Conservation (phyloP, 768 basidiomycete genomes). For the Heimioporus sp. region DNA sequence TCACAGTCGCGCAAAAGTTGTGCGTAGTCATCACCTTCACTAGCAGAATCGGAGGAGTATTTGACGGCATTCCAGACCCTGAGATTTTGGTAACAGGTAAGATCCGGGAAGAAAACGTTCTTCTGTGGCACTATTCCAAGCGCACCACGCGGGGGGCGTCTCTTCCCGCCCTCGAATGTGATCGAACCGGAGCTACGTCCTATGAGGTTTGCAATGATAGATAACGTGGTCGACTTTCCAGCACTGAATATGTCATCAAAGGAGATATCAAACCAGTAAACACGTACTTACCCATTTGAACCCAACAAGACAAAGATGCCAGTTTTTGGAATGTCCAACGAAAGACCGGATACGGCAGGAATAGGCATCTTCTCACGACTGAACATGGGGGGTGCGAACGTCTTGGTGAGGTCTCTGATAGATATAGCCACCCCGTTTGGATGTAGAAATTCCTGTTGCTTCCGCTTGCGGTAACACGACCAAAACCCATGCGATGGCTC, state of each 20-base stretch:
- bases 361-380: constrained; percentile 46
- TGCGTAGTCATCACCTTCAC: constrained; percentile 53
- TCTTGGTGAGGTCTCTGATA: constrained; percentile 57
- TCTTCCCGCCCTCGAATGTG: constrained; percentile 49
- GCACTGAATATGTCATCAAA: constrained; percentile 43
- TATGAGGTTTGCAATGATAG: constrained; percentile 62
- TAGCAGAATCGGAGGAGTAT: constrained; percentile 42
- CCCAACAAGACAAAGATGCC: constrained; percentile 81
- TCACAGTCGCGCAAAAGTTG: constrained; percentile 73
- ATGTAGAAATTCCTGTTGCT: constrained; percentile 15
- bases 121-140: constrained; percentile 82
- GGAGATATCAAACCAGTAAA: background rate
- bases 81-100: constrained; percentile 72
- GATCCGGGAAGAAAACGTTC: constrained; percentile 77
- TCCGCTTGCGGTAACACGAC: constrained; percentile 19
- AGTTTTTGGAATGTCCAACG: constrained; percentile 63
- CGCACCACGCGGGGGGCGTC: constrained; percentile 57
- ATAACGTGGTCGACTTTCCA: constrained; percentile 73
- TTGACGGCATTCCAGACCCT: constrained; percentile 74
- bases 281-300: constrained; percentile 54
- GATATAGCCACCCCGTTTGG: constrained; percentile 55
- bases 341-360: constrained; percentile 64
- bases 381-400: constrained; percentile 51
- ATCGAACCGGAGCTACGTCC: constrained; percentile 59
- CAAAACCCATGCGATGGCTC: constrained; percentile 32